These are phyloP conservation scores for Scedosporium dehoogii DNA, from an alignment of 2,329 filamentous ascomycete species.

Conservation along the genomic window DNA sequence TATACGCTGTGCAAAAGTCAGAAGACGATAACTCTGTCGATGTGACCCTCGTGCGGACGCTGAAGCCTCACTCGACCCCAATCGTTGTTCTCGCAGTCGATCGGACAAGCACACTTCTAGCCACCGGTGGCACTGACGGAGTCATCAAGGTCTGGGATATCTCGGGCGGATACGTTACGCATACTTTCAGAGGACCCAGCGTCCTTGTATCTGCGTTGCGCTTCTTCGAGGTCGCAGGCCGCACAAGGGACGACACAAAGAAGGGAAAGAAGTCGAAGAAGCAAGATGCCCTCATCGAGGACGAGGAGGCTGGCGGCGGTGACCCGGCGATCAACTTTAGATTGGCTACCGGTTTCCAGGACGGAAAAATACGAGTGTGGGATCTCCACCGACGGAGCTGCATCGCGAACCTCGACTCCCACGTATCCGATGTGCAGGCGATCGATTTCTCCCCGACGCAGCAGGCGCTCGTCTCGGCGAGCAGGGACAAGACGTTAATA, in stretches of 20 bases:
- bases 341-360: constrained; percentile 84
- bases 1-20: constrained; percentile 62
- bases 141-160: constrained; percentile 97
- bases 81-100: constrained; percentile 77
- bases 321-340: constrained; percentile 50
- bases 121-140: constrained; percentile 87
- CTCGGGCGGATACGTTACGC: constrained; percentile 77
- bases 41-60: constrained; percentile 60
- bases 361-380: constrained; percentile 87
- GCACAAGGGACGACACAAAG: constrained; percentile 28
- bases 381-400: constrained; percentile 76
- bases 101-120: constrained; percentile 76
- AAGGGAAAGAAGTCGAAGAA: constrained; percentile 28
- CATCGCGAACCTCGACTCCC: constrained; percentile 72
- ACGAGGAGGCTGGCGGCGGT: constrained; percentile 27
- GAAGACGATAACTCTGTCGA: constrained; percentile 48
- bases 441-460: constrained; percentile 71
- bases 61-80: constrained; percentile 85
- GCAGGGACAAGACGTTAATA: constrained; percentile 88
- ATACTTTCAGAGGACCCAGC: constrained; percentile 89
- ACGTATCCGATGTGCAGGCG: constrained; percentile 87
- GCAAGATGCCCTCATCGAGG: constrained; percentile 17
- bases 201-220: constrained; percentile 83
- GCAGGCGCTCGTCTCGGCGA: constrained; percentile 69
- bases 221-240: constrained; percentile 69